Percentiles rank a stretch among this genome's conserved stretches.
Evolutionary conservation across 208 protist genomes (phyloP).

Genomic region (Lotmaria passim): DNA sequence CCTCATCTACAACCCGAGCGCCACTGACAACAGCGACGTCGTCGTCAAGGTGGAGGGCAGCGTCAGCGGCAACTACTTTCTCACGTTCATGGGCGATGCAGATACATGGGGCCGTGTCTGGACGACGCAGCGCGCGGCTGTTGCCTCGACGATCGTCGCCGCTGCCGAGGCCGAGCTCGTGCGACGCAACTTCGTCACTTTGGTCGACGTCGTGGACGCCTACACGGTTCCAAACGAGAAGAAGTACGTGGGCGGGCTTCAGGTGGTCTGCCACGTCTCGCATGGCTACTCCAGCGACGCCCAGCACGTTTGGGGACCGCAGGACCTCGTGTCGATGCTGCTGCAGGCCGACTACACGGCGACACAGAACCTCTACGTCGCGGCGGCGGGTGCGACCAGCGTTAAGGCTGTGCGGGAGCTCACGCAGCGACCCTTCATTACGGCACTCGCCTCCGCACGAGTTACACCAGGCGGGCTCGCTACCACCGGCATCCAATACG

Average conservation of each 20-base stretch:
- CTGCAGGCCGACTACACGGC: constrained; percentile 31
- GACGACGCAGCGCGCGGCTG: neutral
- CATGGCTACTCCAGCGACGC: constrained; percentile 16
- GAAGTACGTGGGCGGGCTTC: constrained; percentile 13
- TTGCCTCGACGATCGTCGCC: constrained; percentile 4
- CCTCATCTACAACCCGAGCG: constrained; percentile 4
- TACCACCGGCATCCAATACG: constrained; percentile 17
- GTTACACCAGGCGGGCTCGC: constrained; percentile 2
- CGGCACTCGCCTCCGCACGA: neutral
- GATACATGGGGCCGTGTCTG: constrained; percentile 9
- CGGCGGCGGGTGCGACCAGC: neutral
- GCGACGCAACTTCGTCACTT: constrained; percentile 5
- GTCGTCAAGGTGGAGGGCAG: neutral
- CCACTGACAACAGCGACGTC: neutral
- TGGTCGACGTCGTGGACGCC: constrained; percentile 2
- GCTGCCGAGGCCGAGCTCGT: constrained; percentile 1
- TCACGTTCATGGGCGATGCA: constrained; percentile 13
- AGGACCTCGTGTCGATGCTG: constrained; percentile 26
- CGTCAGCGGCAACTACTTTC: constrained; percentile 22
- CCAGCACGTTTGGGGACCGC: constrained; percentile 5
- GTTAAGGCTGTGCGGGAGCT: neutral
- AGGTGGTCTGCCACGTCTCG: constrained; percentile 22
- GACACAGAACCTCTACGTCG: constrained; percentile 19
- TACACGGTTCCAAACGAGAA: neutral
- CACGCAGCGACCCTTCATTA: neutral